These are phyloP conservation scores for Acanthamoeba pearcei DNA, from an alignment of 208 protist species.

Conservation along the genomic window DNA sequence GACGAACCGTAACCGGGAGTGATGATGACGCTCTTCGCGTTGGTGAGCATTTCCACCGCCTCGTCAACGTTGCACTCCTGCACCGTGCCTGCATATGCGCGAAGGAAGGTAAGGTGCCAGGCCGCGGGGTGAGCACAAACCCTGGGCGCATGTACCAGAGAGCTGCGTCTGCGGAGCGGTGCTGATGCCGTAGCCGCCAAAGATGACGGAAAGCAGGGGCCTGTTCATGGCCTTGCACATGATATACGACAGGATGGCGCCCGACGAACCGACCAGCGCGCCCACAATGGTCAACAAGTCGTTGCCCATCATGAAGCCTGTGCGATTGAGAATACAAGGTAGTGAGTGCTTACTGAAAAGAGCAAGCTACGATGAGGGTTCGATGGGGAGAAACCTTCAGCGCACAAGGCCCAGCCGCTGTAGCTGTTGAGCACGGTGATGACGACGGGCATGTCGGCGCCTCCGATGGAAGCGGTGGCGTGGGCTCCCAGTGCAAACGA, in stretches of 20 bases:
- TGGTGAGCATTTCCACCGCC: conserved; percentile 48
- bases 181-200: conserved; percentile 90
- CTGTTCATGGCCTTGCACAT: conserved; percentile 97
- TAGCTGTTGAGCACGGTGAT: conserved; percentile 95
- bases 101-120: background rate
- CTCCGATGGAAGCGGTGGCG: conserved; percentile 88
- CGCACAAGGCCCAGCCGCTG: conserved; percentile 93
- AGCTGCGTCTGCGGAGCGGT: conserved; percentile 11
- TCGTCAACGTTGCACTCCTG: conserved; percentile 60
- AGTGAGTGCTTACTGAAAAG: background rate
- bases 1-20: conserved; percentile 93
- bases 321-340: background rate
- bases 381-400: conserved; percentile 87
- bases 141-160: background rate
- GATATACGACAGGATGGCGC: conserved; percentile 95
- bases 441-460: conserved; percentile 96
- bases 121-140: too few relatives aligned
- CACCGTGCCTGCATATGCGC: background rate
- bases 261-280: conserved; percentile 93
- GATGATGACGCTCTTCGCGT: conserved; percentile 92
- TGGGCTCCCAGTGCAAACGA: conserved; percentile 84
- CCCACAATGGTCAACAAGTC: conserved; percentile 92
- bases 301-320: conserved; percentile 92
- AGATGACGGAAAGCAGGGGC: conserved; percentile 89
- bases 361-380: conserved; percentile 85